Conservation (phyloP, 345 rosid species). For the Boechera stricta region DNA sequence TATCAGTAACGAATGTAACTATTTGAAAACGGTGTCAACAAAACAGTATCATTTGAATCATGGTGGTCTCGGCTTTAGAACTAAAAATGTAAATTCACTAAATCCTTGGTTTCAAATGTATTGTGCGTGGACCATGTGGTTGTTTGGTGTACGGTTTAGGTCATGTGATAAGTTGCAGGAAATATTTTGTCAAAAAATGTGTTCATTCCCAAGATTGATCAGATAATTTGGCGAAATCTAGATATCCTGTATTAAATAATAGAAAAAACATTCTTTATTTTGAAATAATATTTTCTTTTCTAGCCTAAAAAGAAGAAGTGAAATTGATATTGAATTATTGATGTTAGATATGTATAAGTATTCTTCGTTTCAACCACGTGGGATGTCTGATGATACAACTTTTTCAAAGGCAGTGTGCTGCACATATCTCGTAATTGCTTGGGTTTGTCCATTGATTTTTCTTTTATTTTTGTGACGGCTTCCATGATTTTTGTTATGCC, state of each 20-base stretch:
- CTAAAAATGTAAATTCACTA: not conserved
- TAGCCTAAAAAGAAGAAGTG: not conserved
- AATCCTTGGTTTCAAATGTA: not conserved
- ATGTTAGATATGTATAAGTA: not conserved
- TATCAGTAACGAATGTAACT: not conserved
- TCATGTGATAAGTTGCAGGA: not conserved
- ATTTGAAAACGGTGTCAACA: not conserved
- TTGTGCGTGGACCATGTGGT: not conserved
- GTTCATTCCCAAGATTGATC: not conserved
- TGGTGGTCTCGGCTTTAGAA: not conserved
- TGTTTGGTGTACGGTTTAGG: not conserved
- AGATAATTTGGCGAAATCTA: not conserved
- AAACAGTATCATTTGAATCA: not conserved
- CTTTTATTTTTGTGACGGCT: not conserved
- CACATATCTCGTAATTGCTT: not conserved
- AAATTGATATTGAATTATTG: not conserved
- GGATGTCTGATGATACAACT: conserved; percentile 14
- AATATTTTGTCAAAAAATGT: not conserved
- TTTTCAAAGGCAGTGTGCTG: conserved; percentile 7
- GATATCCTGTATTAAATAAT: not conserved
- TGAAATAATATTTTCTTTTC: not conserved
- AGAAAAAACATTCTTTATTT: not conserved
- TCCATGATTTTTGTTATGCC: not conserved
- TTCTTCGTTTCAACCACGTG: conserved; percentile 27
- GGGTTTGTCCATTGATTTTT: not conserved